Evolutionary conservation across 768 basidiomycete genomes (phyloP), one percentile per base, ranked within the genome.

Genomic region (Russula sp.): DNA sequence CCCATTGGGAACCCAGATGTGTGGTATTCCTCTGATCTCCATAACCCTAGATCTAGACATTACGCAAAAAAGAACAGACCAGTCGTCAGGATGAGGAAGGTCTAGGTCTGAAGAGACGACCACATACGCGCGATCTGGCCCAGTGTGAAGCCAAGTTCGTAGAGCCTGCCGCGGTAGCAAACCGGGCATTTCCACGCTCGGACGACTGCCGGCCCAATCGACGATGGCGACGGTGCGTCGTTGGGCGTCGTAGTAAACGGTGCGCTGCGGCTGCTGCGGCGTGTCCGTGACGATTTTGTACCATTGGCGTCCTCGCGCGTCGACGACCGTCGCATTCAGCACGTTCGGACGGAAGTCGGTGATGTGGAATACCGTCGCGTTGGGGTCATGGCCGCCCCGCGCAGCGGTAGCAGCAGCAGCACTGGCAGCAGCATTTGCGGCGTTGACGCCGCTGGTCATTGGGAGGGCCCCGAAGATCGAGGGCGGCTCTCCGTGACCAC

Each of bases 401-500:
- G 18, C 40, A 20, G 18, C 20, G 18, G 18, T 9, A 2, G n/a
- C 22, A 16, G 9, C 22, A 3, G 59, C 30, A 16, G 16, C 14
- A 30, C 5, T 30, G 26, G 42, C 52, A 9, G 56, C 56, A 1
- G 68, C 34, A 11, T 9, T 11, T 2, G 10, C 10, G 10, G 10
- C 34, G 11, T 34, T 36, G 11, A 14, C 16, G 6, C 38, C 38
- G 38, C 38, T 40, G 14, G 16, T 40, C 38, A 40, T 40, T 16
- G 38, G 67, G 40, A 69, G 68, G 40, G 68, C 68, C 8, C 68
- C 68, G 44, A 69, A 67, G 26, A 69, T 60, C 26, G 67, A 68
- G 3, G 67, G 64, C 44, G 16, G 28, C 11, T 40, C 56, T 1
- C 36, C 62, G 9, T 2, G 9, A 4, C 26, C 42, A 8, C n/a